Evolutionary conservation across 1,284 basidiomycete species (phyloP).

Genomic region (Papiliotrema terrestris): DNA sequence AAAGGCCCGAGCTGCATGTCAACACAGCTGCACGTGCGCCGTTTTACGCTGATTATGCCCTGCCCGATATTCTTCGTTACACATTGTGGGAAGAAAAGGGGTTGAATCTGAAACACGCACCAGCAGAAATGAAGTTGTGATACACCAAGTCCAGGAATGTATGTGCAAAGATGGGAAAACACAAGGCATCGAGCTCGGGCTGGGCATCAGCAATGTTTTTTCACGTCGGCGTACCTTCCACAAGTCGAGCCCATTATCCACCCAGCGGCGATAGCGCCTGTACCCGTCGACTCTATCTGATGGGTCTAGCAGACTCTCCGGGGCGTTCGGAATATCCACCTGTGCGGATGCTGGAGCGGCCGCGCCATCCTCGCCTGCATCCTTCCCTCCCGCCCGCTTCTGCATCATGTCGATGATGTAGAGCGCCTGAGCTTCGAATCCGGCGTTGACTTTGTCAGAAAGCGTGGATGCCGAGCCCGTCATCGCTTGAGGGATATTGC

Average conservation of each 20-base stretch:
- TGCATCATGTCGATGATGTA: slow-evolving; percentile 45
- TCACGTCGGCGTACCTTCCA: slow-evolving; percentile 74
- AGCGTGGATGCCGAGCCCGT: slow-evolving; percentile 42
- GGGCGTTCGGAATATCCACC: background rate
- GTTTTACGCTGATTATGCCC: slow-evolving; percentile 47
- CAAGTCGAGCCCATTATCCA: slow-evolving; percentile 61
- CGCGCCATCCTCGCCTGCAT: slow-evolving; percentile 56
- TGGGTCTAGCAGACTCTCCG: slow-evolving; percentile 62
- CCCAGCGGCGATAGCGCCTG: slow-evolving; percentile 71
- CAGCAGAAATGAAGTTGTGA: slow-evolving; percentile 82
- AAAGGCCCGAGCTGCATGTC: slow-evolving; percentile 75
- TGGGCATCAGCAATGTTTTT: slow-evolving; percentile 40
- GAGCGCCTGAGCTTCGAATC: slow-evolving; percentile 47
- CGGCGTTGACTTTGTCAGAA: slow-evolving; percentile 42
- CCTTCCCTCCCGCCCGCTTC: slow-evolving; percentile 56
- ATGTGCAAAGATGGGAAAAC: slow-evolving; percentile 95
- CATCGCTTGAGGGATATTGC: slow-evolving; percentile 55
- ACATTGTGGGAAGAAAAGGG: no score
- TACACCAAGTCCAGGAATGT: slow-evolving; percentile 94
- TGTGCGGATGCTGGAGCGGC: background rate
- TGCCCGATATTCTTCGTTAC: no score
- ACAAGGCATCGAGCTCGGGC: slow-evolving; percentile 87
- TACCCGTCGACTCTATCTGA: slow-evolving; percentile 68
- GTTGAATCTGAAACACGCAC: slow-evolving; percentile 73
- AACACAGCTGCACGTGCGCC: slow-evolving; percentile 66